Base-by-base conservation (phyloP, 2,329 filamentous ascomycete genomes). In the Aureobasidium sp. region DNA sequence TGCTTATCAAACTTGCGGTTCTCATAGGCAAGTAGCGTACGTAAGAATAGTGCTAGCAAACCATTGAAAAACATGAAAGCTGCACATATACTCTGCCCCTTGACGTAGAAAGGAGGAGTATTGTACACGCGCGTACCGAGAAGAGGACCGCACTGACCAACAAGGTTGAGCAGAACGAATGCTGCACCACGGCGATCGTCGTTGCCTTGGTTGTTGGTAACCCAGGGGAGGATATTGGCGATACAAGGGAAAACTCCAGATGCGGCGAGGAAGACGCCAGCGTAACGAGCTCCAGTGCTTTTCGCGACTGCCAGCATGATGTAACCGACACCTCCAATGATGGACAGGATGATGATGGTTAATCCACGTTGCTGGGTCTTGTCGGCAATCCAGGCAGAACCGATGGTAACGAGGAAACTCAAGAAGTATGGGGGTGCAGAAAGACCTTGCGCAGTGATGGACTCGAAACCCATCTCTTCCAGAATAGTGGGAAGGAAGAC, bases 101-200 rank as follows among this genome's bases (percentile, higher is more conserved):
- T 82, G 1, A 75, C 66, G 61, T 75, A 84, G 50, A 73, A 76
- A 32, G 81, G 81, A 0, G 73, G 77, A 57, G 82, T 74, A 0
- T 81, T 81, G 68, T 82, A 84, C n/a, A 83, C 68, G 60, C 79
- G 75, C 14, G 79, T 81, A 0, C 81, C 81, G 0, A 83, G 68
- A 6, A 83, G 74, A 1, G 90, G 90, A 0, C 90, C 90, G 65
- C 86, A 87, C 75, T 95, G 90, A 1, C 90, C 92, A 13, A 96
- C 81, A 36, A 91, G 69, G 73, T 96, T 92, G 21, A 66, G 53
- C 5, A 66, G 47, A 9, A 66, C 60, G 16, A 66, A 62, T 16
- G 63, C 64, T 7, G 64, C 55, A 30, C 64, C 64, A 32, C 64
- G 59, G 10, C 64, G 59, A 25, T 64, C 64, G 39, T 66, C 64